Base-by-base conservation (phyloP, 2,329 filamentous ascomycete genomes). In the Ophiostoma ulmi region DNA sequence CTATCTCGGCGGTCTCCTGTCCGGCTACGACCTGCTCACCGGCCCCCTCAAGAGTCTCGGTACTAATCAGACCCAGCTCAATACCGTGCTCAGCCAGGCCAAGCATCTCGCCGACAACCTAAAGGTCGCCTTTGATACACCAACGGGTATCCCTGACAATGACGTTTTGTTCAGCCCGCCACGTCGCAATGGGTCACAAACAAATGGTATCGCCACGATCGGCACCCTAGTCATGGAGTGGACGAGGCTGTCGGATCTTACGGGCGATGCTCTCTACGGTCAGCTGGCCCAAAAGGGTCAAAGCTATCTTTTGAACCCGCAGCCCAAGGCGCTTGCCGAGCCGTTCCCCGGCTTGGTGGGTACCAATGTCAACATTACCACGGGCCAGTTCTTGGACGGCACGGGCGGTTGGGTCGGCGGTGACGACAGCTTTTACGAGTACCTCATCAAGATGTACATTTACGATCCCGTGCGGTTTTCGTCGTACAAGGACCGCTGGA, bases 361-460 rank as follows among this genome's bases (percentile, higher is more conserved):
- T 5, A 88, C 85, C 38, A 80, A 86, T 67, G 84, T 97, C 55
- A 83, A 88, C 74, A 84, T 92, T 72, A 77, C 80, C 1, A 88
- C 86, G 3, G 93, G 93, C 26, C 75, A 82, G 8, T 94, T 96
- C 75, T 74, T 85, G 17, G 87, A 94, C 76, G 85, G 85, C 35
- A 76, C 74, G 1, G 92, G 93, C 69, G 90, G 91, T 64, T 97
- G 92, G 92, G 86, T 87, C 55, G 92, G 90, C 68, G 90, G 91
- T 7, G 86, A 86, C 39, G 92, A 96, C 78, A 92, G 88, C 63
- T 96, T 90, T 80, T 97, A 96, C 80, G 92, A 96, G 80, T 96
- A 96, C 76, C 85, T 97, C 41, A 90, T 97, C 79, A 97, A 97
- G 82, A 94, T 95, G 91, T 96, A 89, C 76, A 79, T 94, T 70